A percentile compares a stretch with the other conserved stretches of the same genome.
Conservation (phyloP, 345 rosid genomes). For the Camelina neglecta region DNA sequence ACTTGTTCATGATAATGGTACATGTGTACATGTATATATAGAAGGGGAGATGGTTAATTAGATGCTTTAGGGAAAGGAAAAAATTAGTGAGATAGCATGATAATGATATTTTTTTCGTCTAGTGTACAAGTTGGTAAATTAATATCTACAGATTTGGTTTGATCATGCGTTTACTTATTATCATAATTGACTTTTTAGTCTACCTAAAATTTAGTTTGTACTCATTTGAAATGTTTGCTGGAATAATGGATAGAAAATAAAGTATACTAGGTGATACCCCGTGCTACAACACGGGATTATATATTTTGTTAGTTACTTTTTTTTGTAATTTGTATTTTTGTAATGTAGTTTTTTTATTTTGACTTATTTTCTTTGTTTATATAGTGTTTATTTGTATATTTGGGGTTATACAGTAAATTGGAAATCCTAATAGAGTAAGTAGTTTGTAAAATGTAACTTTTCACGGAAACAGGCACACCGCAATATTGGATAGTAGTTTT, state of each 20-base stretch:
- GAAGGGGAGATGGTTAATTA: background rate
- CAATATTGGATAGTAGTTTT: no score
- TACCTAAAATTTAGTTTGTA: background rate
- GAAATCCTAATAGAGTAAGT: no score
- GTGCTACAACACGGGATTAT: no score
- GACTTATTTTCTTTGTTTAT: no score
- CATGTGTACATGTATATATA: background rate
- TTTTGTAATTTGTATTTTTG: no score
- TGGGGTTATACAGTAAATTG: no score
- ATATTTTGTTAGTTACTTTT: no score
- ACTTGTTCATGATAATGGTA: background rate
- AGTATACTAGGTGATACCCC: no score
- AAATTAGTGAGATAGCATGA: background rate
- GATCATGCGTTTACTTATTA: background rate
- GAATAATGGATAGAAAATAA: background rate
- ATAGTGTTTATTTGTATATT: no score
- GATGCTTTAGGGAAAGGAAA: background rate
- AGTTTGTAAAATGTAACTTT: no score
- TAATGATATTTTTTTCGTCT: background rate
- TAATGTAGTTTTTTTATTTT: no score
- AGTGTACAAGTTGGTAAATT: background rate
- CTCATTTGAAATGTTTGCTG: background rate
- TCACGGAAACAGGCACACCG: no score
- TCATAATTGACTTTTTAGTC: conserved; percentile 2
- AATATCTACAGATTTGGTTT: background rate